Evolutionary conservation across 2,329 filamentous ascomycete genomes (phyloP), one percentile per base, ranked within the genome.

Genomic region (Setomelanomma holmii): DNA sequence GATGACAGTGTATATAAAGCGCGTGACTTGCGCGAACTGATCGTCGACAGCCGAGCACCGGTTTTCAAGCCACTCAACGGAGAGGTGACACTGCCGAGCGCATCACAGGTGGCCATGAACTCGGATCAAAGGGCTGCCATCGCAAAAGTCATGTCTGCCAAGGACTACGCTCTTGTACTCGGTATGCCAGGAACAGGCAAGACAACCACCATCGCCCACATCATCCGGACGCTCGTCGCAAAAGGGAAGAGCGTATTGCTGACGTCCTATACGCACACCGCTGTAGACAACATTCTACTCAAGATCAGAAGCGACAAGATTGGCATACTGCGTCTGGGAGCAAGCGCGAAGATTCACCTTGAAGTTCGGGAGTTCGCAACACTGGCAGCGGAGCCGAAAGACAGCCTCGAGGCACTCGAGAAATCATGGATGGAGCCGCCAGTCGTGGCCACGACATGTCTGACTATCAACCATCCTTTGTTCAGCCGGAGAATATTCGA

Each of bases 151-250:
- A 96, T 99, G 89, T 91, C 89, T 66, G 93, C 95, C 3, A 85
- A 90, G 62, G 93, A 99, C 76, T 99, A 98, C 74, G 93, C 95
- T 6, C 82, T 99, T n/a, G 93, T 99, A 11, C 84, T 99, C 17
- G 95, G 95, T 22, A 99, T 99, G 95, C 95, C 95, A 1, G 95
- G 95, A 6, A 99, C 95, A 0, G 95, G 95, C 51, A 99, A 99
- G 76, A 99, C 95, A 2, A 99, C 95, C 0, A 99, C 95, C 0
- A 98, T 99, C 67, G 92, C 93, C 4, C 93, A 98, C 71, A 97
- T 99, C 63, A 98, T 99, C 66, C 88, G 91, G 39, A 91, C 93
- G 1, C 81, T 99, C 23, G 89, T 95, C 4, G 86, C 89, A 0
- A 90, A 96, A 72, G 89, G 91, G 10, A 98, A 98, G 77, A 96